Evolutionary conservation across 2,329 filamentous ascomycete genomes (phyloP).

Genomic region (Penicillium hesseltinei): DNA sequence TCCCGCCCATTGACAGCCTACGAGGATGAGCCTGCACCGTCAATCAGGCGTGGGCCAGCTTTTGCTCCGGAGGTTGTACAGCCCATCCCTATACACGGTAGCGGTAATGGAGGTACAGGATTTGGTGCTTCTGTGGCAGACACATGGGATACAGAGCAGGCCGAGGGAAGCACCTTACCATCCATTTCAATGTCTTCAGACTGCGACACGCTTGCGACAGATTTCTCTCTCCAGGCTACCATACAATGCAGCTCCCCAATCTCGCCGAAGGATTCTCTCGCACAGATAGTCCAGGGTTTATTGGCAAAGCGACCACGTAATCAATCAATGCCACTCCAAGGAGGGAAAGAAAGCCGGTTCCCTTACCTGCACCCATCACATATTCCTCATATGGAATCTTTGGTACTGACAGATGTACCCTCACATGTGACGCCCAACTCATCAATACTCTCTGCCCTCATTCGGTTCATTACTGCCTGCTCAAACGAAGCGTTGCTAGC

Average conservation of each 20-base stretch:
- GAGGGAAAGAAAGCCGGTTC: slow-evolving; percentile 28
- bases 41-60: slow-evolving; percentile 41
- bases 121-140: background rate
- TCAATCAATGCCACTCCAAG: slow-evolving; percentile 29
- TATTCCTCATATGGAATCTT: slow-evolving; percentile 53
- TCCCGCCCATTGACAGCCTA: slow-evolving; percentile 1
- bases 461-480: slow-evolving; percentile 56
- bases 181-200: slow-evolving; percentile 9
- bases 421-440: slow-evolving; percentile 43
- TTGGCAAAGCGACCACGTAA: slow-evolving; percentile 39
- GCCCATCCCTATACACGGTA: slow-evolving; percentile 8
- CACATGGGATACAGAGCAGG: background rate
- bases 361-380: slow-evolving; percentile 54
- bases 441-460: slow-evolving; percentile 45
- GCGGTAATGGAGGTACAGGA: background rate
- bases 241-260: slow-evolving; percentile 21
- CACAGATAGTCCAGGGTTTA: slow-evolving; percentile 38
- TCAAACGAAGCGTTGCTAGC: slow-evolving; percentile 56
- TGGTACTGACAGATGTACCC: slow-evolving; percentile 59
- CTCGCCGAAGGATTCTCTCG: slow-evolving; percentile 26
- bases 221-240: slow-evolving; percentile 6
- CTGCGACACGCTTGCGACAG: background rate
- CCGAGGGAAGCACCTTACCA: background rate
- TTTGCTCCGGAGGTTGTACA: slow-evolving; percentile 49
- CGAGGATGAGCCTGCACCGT: slow-evolving; percentile 33